phyloP scores from a whole-genome alignment of 2,329 filamentous ascomycete genomes.

The Colletotrichum liriopes region DNA sequence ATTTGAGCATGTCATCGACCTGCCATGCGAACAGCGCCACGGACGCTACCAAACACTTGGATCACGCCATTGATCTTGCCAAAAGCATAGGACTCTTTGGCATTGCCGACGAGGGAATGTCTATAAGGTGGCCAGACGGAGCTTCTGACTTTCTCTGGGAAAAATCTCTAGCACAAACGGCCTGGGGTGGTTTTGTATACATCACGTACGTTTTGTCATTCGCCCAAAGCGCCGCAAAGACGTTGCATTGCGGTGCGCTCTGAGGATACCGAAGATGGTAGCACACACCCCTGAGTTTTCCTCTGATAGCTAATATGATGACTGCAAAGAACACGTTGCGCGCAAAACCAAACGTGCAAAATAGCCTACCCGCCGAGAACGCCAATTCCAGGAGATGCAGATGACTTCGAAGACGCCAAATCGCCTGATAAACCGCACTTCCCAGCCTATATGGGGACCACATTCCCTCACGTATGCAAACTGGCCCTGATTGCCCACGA shows the following conservation, averaged over 20 bases:
- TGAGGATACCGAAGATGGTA: no score
- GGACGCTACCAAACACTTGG: constrained; percentile 13
- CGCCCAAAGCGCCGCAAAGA: background rate
- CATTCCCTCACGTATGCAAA: constrained; percentile 17
- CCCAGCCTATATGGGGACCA: background rate
- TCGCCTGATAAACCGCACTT: background rate
- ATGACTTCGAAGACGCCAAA: background rate
- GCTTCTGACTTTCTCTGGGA: constrained; percentile 9
- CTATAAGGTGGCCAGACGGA: constrained; percentile 4
- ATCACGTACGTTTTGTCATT: constrained; percentile 26
- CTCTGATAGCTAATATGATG: background rate
- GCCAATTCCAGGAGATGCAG: constrained; percentile 16
- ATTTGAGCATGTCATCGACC: constrained; percentile 30
- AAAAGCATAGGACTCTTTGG: constrained; percentile 24
- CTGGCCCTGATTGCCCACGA: constrained; percentile 23
- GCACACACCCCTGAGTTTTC: background rate
- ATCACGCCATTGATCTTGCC: constrained; percentile 19
- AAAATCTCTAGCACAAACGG: constrained; percentile 14
- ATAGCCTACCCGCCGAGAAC: constrained; percentile 14
- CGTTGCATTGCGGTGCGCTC: background rate
- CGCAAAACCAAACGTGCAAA: constrained; percentile 20
- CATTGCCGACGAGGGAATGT: background rate
- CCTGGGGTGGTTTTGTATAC: constrained; percentile 35
- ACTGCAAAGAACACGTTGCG: constrained; percentile 24
- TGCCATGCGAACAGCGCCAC: constrained; percentile 11